Conservation (phyloP, 192 early-diverging fungal species). For the Phycomyces blakesleeanus region DNA sequence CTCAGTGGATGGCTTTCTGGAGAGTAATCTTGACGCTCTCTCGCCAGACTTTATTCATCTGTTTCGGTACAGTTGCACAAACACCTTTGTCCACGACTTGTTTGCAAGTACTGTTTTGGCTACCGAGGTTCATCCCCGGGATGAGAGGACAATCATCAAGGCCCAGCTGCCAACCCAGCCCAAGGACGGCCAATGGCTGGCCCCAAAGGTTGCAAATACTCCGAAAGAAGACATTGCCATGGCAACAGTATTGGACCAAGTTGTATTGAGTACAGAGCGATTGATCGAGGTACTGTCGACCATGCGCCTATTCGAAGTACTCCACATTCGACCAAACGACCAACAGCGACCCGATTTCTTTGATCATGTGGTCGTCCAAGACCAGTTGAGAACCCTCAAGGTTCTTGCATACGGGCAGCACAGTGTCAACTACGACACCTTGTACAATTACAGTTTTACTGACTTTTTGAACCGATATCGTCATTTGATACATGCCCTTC, state of each 20-base stretch:
- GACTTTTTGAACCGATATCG: constrained; percentile 71
- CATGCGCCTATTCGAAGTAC: constrained; percentile 69
- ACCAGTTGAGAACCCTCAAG: constrained; percentile 63
- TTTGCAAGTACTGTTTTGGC: constrained; percentile 66
- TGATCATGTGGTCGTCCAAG: constrained; percentile 55
- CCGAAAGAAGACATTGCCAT: not conserved
- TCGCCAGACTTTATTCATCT: constrained; percentile 70
- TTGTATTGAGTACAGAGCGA: not conserved
- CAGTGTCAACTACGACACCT: constrained; percentile 58
- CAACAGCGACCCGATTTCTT: constrained; percentile 39
- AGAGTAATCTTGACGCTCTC: constrained; percentile 53
- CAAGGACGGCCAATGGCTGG: not conserved
- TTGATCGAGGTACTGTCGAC: not conserved
- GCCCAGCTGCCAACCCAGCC: constrained; percentile 74
- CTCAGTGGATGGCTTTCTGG: constrained; percentile 60
- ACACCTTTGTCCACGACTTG: constrained; percentile 59
- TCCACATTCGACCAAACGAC: constrained; percentile 73
- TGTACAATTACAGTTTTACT: constrained; percentile 55
- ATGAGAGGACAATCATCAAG: constrained; percentile 65
- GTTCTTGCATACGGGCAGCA: constrained; percentile 63
- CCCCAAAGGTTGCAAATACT: not conserved
- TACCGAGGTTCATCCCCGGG: constrained; percentile 68
- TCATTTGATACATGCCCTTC: constrained; percentile 37
- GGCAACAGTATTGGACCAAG: not conserved
- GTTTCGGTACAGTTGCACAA: constrained; percentile 57